Evolutionary conservation across 139 green algal species (phyloP), one percentile per base, ranked within the genome.

Genomic region (Yamagishiella unicocca): DNA sequence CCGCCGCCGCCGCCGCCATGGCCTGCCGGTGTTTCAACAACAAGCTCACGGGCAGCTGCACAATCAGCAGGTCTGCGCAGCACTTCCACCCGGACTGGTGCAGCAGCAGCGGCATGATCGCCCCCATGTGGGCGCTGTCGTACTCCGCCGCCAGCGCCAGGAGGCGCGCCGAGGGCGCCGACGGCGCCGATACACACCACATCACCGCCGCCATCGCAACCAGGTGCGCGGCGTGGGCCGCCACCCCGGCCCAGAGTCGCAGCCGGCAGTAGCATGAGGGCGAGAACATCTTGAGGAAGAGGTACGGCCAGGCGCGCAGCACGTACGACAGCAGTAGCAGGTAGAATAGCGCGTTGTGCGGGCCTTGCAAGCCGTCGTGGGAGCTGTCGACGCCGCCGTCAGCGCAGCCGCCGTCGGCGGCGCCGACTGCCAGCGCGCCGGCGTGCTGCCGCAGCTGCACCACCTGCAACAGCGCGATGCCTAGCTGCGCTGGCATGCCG

Each of bases 321-420:
- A 54, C 3, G 54, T 83, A 83, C 76, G 54, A 64, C 76, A 83
- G 21, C 53, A 83, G 46, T 4, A 82, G 21, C 42, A 54, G 17
- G 37, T 78, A 78, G n/a, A 82, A 25, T 6, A 82, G n/a, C 7
- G 43, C 31, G 45, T 53, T 62, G 45, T 80, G 6, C 12, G 22
- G 29, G 24, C 38, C 38, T 12, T 45, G 31, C 14, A 67, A 8
- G 9, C 31, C 3, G 9, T 19, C 46, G n/a, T n/a, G n/a, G 74
- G 24, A 19, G 76, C 53, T 25, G 50, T 19, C 33, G 33, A 17
- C 9, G 29, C n/a, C 31, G 46, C 74, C 53, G 35, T 22, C 53
- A 9, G 6, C 53, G 53, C 19, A 9, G 35, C 35, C n/a, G 74
- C n/a, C 50, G 46, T 31, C 50, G 74, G 1, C 50, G 74, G 37